Percentiles rank a stretch among this genome's conserved stretches.
Evolutionary conservation across 2,329 filamentous ascomycete genomes (phyloP).

Genomic region (Bipolaris oryzae): DNA sequence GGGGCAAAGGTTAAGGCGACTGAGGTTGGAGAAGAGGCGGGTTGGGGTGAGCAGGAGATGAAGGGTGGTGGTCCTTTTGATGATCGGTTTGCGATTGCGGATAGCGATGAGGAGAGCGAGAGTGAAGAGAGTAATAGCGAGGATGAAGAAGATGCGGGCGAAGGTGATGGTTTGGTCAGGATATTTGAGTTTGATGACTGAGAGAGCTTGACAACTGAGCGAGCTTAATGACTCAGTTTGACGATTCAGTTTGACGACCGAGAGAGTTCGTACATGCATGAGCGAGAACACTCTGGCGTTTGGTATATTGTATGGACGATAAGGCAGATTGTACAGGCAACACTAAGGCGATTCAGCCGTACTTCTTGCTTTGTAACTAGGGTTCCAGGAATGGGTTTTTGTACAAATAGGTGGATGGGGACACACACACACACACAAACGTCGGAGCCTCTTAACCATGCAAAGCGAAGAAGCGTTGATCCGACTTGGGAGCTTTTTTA

Average conservation of each 20-base stretch:
- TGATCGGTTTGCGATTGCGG: not conserved
- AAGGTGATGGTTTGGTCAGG: not conserved
- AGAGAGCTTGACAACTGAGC: no score
- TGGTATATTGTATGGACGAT: not conserved
- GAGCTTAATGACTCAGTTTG: no score
- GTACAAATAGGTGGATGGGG: no score
- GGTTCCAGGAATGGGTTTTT: no score
- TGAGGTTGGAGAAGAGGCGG: not conserved
- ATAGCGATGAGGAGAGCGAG: not conserved
- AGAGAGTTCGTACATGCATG: no score
- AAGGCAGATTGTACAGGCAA: no score
- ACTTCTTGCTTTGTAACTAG: no score
- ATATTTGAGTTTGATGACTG: conserved; percentile 6
- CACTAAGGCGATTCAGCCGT: no score
- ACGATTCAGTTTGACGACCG: not conserved
- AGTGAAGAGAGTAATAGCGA: not conserved
- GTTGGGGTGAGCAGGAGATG: not conserved
- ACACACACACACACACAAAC: not conserved
- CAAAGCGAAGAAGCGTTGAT: not conserved
- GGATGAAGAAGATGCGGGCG: not conserved
- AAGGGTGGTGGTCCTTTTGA: not conserved
- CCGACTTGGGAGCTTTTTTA: not conserved
- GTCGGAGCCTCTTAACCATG: not conserved
- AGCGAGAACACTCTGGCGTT: not conserved
- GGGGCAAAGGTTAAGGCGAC: not conserved